These are phyloP conservation scores for Isatis tinctoria DNA, from an alignment of 345 rosid species.

Conservation along the genomic window DNA sequence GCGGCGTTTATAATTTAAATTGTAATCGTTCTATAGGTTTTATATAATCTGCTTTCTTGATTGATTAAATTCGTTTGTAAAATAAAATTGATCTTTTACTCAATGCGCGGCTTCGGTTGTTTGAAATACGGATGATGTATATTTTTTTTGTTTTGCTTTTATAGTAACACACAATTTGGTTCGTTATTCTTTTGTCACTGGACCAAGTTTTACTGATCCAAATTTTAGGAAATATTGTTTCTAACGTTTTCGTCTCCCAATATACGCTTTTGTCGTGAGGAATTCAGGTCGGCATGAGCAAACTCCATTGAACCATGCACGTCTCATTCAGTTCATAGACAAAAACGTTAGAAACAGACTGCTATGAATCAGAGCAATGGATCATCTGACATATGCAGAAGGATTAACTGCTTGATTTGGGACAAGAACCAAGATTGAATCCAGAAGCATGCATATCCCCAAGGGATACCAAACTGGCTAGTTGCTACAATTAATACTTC, in stretches of 20 bases:
- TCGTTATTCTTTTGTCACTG: background rate
- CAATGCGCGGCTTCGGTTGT: background rate
- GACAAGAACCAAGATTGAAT: no score
- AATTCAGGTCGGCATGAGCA: no score
- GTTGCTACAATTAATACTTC: no score
- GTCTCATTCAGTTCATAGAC: no score
- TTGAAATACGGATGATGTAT: background rate
- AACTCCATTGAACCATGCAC: no score
- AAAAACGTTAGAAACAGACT: no score
- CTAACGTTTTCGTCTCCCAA: background rate
- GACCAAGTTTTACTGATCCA: background rate
- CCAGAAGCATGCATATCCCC: no score
- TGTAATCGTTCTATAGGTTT: slow-evolving; percentile 2
- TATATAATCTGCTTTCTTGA: background rate
- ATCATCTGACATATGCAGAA: no score
- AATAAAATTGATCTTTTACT: slow-evolving; percentile 8
- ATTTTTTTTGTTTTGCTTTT: background rate
- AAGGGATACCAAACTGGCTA: no score
- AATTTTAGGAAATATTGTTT: background rate
- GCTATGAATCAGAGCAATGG: no score
- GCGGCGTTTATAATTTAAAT: background rate
- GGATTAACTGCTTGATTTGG: no score
- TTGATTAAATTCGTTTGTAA: slow-evolving; percentile 23
- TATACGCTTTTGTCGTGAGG: no score
- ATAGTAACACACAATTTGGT: background rate